These are phyloP conservation scores for Pythium pyrilobum DNA, from an alignment of 352 stramenopile species.

Conservation along the genomic window DNA sequence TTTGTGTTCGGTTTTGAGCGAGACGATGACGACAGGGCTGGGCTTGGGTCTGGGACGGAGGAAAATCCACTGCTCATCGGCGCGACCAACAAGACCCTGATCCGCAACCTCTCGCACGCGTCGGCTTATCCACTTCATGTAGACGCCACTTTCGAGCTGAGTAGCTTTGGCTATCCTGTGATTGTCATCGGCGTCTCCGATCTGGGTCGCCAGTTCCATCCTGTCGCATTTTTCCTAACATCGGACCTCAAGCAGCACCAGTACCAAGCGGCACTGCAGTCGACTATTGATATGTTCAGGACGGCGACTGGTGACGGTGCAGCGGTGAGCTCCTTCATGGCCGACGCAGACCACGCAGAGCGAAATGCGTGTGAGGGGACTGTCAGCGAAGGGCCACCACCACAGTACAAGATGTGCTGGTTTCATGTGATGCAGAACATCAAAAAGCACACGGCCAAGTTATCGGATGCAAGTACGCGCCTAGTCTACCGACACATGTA, in stretches of 20 bases:
- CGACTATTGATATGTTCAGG: not conserved
- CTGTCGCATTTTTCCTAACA: constrained; percentile 18
- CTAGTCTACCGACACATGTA: constrained; percentile 8
- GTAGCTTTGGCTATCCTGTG: constrained; percentile 12
- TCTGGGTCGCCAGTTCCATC: constrained; percentile 13
- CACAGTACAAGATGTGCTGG: constrained; percentile 18
- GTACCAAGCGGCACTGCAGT: not conserved
- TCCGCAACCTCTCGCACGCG: not conserved
- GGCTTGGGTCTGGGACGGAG: not conserved
- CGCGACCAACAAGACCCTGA: not conserved
- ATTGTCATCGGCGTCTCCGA: constrained; percentile 22
- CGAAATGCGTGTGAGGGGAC: constrained; percentile 11
- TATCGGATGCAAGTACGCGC: not conserved
- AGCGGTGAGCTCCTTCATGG: constrained; percentile 11
- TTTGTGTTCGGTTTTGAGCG: not conserved
- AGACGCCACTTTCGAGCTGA: constrained; percentile 20
- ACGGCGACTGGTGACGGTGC: not conserved
- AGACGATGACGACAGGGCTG: not conserved
- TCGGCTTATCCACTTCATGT: constrained; percentile 11
- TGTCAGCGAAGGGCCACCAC: not conserved
- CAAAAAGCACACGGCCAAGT: not conserved
- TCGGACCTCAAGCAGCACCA: constrained; percentile 8
- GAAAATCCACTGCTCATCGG: not conserved
- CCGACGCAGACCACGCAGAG: constrained; percentile 19
- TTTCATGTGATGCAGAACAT: constrained; percentile 22